Evolutionary conservation across 208 protist genomes (phyloP), one percentile per base, ranked within the genome.

Genomic region (Trypanosoma mega): DNA sequence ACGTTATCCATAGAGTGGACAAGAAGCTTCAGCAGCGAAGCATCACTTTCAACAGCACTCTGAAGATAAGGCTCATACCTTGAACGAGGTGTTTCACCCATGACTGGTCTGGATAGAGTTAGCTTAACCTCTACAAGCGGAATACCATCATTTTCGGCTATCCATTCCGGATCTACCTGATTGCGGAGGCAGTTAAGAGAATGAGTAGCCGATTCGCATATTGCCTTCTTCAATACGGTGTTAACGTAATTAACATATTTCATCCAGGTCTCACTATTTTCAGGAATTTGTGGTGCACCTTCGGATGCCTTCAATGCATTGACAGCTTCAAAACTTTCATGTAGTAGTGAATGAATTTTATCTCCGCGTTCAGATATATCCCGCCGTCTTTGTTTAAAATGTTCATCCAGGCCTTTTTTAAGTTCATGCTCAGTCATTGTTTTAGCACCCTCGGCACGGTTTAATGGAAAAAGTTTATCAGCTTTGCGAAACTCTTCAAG

Each of bases 71-170:
- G 92, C 5, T 93, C 89, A 68, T 89, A 97, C 31, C 78, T 69
- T 18, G 87, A 92, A n/a, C 60, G 76, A 8, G 68, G 73, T 16
- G 65, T 45, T n/a, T 79, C 72, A 6, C 63, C 52, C 7, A 75
- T 78, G 3, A 30, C 41, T 12, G 66, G 57, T 76, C 89, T 95
- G 24, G 79, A 76, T 8, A 98, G 78, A 56, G 70, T 73, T 27
- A 97, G 75, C 78, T 97, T 94, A 33, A 96, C 80, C 37, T 97
- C 93, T 0, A 98, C 58, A 23, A 98, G 78, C 11, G 93, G 86
- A 21, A 91, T 89, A 46, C 89, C 90, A 61, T 97, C 90, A 63
- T 94, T 80, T 39, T 94, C 80, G 7, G 67, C 69, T 5, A 97
- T 58, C 85, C 90, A 96, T n/a, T 85, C 80, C 0, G 89, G 78